phyloP scores from a whole-genome alignment of 176 grass and related monocot species.

The Phoenix dactylifera region DNA sequence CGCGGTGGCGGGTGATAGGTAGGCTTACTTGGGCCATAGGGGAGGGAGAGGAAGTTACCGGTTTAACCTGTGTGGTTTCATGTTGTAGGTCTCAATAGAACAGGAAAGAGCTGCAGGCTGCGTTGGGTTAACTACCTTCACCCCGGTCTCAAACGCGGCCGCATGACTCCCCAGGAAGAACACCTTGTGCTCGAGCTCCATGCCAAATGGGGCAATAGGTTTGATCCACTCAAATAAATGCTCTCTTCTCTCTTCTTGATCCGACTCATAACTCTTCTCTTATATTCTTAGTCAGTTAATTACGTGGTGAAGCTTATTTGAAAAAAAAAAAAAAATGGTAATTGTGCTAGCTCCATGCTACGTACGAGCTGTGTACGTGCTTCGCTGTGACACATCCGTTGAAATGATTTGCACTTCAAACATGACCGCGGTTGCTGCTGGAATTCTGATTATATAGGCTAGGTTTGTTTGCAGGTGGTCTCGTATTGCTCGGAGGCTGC shows the following conservation, averaged over 20 bases:
- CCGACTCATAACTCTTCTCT: no score
- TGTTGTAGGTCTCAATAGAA: slow-evolving; percentile 67
- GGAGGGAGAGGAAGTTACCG: neutral
- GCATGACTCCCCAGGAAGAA: slow-evolving; percentile 87
- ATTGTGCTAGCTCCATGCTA: no score
- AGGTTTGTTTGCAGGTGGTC: slow-evolving; percentile 44
- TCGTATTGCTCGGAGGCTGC: slow-evolving; percentile 73
- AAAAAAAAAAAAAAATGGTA: no score
- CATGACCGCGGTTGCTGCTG: no score
- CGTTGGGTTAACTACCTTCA: slow-evolving; percentile 94
- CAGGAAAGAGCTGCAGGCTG: slow-evolving; percentile 82
- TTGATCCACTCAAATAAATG: neutral
- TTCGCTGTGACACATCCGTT: no score
- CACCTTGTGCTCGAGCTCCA: slow-evolving; percentile 65
- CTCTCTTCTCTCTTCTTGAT: no score
- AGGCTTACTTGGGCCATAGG: neutral
- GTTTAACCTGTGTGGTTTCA: neutral
- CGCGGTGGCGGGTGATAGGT: slow-evolving; percentile 88
- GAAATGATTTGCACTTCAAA: no score
- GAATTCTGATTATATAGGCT: no score
- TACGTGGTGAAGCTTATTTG: no score
- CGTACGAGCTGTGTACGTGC: no score
- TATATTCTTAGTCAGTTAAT: no score
- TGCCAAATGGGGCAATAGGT: slow-evolving; percentile 67
- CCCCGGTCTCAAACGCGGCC: slow-evolving; percentile 64